A percentile compares a stretch with the other conserved stretches of the same genome.
Conservation (phyloP, 2,329 filamentous ascomycete species). For the Botrytis paeoniae region DNA sequence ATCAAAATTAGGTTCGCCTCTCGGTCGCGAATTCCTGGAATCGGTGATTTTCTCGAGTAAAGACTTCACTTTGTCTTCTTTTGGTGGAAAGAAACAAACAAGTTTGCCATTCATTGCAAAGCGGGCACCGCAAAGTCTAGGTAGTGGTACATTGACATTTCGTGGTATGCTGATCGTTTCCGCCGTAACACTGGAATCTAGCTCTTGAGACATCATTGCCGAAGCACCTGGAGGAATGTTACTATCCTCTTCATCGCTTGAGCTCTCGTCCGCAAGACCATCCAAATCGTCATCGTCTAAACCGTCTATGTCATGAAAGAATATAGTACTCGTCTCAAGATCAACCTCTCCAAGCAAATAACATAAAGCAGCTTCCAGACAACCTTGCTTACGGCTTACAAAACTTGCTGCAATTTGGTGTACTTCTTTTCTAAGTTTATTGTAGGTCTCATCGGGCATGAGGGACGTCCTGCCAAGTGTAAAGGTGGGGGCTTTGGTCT, state of each 20-base stretch:
- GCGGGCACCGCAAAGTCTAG: constrained; percentile 57
- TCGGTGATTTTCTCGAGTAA: constrained; percentile 47
- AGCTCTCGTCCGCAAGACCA: constrained; percentile 69
- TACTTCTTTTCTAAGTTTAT: constrained; percentile 53
- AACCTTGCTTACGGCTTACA: constrained; percentile 57
- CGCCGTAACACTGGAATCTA: constrained; percentile 52
- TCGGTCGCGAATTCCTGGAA: constrained; percentile 47
- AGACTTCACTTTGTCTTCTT: constrained; percentile 53
- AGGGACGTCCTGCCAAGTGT: constrained; percentile 59
- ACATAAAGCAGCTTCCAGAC: constrained; percentile 58
- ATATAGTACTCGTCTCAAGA: constrained; percentile 57
- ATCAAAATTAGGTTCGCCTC: constrained; percentile 56
- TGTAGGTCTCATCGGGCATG: constrained; percentile 55
- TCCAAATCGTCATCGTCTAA: constrained; percentile 58
- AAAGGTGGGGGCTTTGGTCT: constrained; percentile 56
- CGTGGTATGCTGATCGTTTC: constrained; percentile 51
- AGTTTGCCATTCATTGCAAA: constrained; percentile 62
- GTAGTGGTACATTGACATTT: constrained; percentile 52
- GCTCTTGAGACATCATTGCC: constrained; percentile 60
- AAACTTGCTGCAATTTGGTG: constrained; percentile 56
- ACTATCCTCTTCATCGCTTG: constrained; percentile 74
- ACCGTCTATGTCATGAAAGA: constrained; percentile 55
- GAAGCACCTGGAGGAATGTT: constrained; percentile 38
- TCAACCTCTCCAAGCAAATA: constrained; percentile 63
- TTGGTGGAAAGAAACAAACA: constrained; percentile 67